These are phyloP conservation scores for Gracilariopsis chorda DNA, from an alignment of 23 red algal genomes.

Conservation along the genomic window DNA sequence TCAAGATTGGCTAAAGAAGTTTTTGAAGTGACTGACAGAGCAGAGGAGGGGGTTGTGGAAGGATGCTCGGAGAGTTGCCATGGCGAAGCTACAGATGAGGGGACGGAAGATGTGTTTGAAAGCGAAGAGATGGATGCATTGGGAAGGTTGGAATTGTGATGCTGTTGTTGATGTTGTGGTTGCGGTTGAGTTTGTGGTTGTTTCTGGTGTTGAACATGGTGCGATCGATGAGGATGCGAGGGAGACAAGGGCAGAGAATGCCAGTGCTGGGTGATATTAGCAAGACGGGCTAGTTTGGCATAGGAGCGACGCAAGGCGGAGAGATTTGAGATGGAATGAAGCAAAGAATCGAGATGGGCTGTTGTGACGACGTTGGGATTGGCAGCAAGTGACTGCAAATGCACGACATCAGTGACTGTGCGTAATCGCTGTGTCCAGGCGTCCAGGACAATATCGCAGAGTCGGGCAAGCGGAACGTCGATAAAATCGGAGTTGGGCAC, in stretches of 20 bases:
- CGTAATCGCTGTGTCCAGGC: slow-evolving; percentile 32
- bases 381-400: background rate
- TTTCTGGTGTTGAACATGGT: background rate
- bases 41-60: background rate
- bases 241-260: background rate
- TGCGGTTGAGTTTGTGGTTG: slow-evolving; percentile 12
- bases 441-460: slow-evolving; percentile 38
- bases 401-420: background rate
- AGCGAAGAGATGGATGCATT: background rate
- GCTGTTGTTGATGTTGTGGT: background rate
- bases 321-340: slow-evolving; percentile 29
- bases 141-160: too few relatives aligned
- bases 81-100: slow-evolving; percentile 5
- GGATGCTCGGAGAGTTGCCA: background rate
- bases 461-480: slow-evolving; percentile 17
- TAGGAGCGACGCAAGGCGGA: slow-evolving; percentile 21
- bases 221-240: background rate
- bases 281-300: slow-evolving; percentile 33
- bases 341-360: slow-evolving; percentile 23
- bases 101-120: background rate
- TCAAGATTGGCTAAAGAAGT: background rate
- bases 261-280: slow-evolving; percentile 19
- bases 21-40: background rate
- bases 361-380: slow-evolving; percentile 52
- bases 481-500: slow-evolving; percentile 19